Base-by-base conservation (phyloP, 768 basidiomycete genomes). In the Mycena venus region DNA sequence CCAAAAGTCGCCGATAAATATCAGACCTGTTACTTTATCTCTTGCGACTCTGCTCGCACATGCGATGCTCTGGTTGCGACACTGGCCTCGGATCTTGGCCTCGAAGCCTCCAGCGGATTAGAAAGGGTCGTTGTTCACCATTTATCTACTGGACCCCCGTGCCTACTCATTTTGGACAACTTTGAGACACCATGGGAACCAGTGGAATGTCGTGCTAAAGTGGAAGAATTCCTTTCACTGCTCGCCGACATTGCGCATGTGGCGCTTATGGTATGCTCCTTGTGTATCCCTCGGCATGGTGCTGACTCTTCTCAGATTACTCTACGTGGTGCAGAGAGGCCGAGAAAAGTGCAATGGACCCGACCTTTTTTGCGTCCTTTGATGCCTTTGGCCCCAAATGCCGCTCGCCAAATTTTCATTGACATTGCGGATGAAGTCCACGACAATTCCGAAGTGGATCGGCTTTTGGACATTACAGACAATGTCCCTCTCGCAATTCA, bases 311-410 rank as follows among this genome's bases (percentile, higher is more conserved):
- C n/a, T 32, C 44, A 72, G 70, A 0, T 72, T 27, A 72, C 70
- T 5, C 58, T 72, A 62, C 61, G 70, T 1, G 70, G 70, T 19
- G 70, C 61, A n/a, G 9, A 53, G 60, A 59, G 62, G 44, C 14
- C 69, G 60, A 38, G 36, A 2, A 38, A 15, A 38, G 6, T 61
- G 44, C 27, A 55, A 10, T 71, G 70, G 70, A 63, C 62, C 19
- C 69, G n/a, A 23, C 69, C 69, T 36, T 70, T 70, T 27, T 23
- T 70, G 19, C 69, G 9, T 25, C 70, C 70, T 3, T 56, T 72
- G 29, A 40, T 14, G 29, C 61, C 70, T 14, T 23, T 72, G 27
- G 9, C 2, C 21, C 38, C 2, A 25, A 19, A 10, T 55, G 70
- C 70, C 9, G 70, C 70, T 7, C 62, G 32, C 23, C 31, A 65